Evolutionary conservation across 1,139 yeast genomes (phyloP), one percentile per base, ranked within the genome.

Genomic region (Saccharomyces hybrid): DNA sequence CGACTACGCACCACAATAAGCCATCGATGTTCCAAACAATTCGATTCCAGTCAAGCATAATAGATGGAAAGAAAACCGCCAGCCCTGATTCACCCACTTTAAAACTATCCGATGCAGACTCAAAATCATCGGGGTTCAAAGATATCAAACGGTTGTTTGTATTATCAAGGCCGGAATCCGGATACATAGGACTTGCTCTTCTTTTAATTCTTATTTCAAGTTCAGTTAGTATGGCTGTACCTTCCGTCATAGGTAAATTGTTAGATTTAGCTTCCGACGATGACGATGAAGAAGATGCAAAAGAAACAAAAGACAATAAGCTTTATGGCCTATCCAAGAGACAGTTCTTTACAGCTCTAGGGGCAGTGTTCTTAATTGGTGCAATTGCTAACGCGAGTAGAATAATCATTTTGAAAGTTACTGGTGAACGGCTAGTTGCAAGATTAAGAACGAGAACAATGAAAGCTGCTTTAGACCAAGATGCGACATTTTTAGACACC

Each of bases 341-440:
- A 52, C 74, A 73, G 54, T 83, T 85, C 63, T 75, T 80, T 57
- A 61, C 72, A 2, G 78, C 77, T 0, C 74, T 80, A 57, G 80
- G 79, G 5, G 80, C 78, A 2, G 73, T 89, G 6, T 85, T 91
- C 62, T 69, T 82, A 0, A 68, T 84, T 2, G 96, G 97, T 2
- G 88, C 96, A 0, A 59, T 78, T 5, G 87, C 96, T 4, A 88
- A 91, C 59, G 86, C 87, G 66, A 90, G 93, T 2, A 76, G 98
- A 61, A 81, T 87, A 19, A 82, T 88, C 55, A 73, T 88, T 21
- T 74, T 93, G 64, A 78, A 95, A 61, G 76, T 85, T 0, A 84
- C 86, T 28, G 97, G 98, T 54, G 99, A 93, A 70, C 81, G 88
- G 59, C 74, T 93, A 46, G 96, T 91, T 24, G 90, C 97, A 2